Evolutionary conservation across 1,284 basidiomycete genomes (phyloP), one percentile per base, ranked within the genome.

Genomic region (Coniferiporia sulphurascens): DNA sequence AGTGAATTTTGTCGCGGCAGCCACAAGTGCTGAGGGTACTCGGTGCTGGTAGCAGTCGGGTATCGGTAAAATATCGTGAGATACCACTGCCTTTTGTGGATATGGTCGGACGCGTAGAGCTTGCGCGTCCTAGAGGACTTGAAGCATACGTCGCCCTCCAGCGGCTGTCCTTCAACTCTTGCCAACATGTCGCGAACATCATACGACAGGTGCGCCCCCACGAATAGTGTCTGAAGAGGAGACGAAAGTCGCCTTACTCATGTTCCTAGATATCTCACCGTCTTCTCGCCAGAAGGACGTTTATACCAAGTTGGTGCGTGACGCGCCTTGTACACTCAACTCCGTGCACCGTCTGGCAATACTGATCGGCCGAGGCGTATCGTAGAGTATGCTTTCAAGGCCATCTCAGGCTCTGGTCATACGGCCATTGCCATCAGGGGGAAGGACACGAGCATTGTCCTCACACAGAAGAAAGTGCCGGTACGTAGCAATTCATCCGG

Each of bases 311-410:
- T 98, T 73, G 95, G 95, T 94, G 68, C 67, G 93, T 82, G 52
- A 10, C 49, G 27, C 43, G n/a, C 27, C 8, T 1, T 17, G 19
- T 48, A 10, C 50, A 12, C 17, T 10, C 38, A 27, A 27, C 3
- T 44, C 35, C n/a, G n/a, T 38, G 10, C 1, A n/a, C 36, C 41
- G n/a, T 34, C 15, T 15, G 53, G 17, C 10, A 41, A 56, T 17
- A 49, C 43, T 55, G 46, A 21, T 48, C 64, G 34, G 59, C 57
- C 34, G 22, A 58, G 46, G 64, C 65, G 49, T 4, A 64, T 61
- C 52, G 7, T 61, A 97, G 95, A 98, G 77, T 99, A 99, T 82
- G 97, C 97, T 19, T 99, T 99, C 87, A 99, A 99, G 75, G 97
- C 97, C 52, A 98, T 99, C 74, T 93, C 93, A 63, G 91, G 93